These are phyloP conservation scores for Fragaria vesca DNA, from an alignment of 306 rosid species.

Conservation along the genomic window DNA sequence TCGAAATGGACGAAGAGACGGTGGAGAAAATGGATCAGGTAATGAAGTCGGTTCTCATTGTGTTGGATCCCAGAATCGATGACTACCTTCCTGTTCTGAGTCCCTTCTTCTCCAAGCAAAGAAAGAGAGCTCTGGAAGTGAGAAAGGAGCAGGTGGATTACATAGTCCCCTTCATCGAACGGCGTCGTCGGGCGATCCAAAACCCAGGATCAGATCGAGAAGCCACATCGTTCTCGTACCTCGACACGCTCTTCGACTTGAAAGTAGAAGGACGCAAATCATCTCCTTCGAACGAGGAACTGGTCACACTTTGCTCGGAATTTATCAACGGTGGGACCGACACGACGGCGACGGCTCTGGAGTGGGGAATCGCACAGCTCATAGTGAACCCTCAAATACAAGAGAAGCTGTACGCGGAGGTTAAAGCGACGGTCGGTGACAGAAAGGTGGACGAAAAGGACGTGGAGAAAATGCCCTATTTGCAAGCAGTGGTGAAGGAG, in stretches of 20 bases:
- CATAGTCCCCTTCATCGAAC: conserved; percentile 56
- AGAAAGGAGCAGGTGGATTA: conserved; percentile 61
- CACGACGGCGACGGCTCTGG: conserved; percentile 87
- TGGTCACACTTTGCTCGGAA: conserved; percentile 77
- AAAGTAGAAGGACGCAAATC: conserved; percentile 56
- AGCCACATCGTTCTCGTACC: conserved; percentile 83
- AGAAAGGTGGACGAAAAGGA: conserved; percentile 68
- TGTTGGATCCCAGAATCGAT: conserved; percentile 76
- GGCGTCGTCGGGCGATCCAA: conserved; percentile 53
- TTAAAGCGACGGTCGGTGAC: conserved; percentile 33
- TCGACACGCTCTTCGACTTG: conserved; percentile 80
- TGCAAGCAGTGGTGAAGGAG: conserved; percentile 82
- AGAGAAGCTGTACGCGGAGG: conserved; percentile 42
- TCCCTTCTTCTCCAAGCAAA: conserved; percentile 79
- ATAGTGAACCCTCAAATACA: conserved; percentile 55
- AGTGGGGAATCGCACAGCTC: conserved; percentile 79
- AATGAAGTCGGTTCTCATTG: conserved; percentile 61
- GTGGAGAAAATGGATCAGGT: conserved; percentile 66
- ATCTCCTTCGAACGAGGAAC: conserved; percentile 48
- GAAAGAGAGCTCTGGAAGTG: conserved; percentile 60
- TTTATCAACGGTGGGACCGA: conserved; percentile 93
- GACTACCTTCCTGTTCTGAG: conserved; percentile 77
- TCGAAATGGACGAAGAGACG: conserved; percentile 74
- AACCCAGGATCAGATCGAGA: conserved; percentile 64
- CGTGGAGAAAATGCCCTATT: conserved; percentile 73